phyloP scores from a whole-genome alignment of 2,329 filamentous ascomycete species.

The Aspergillus niger region DNA sequence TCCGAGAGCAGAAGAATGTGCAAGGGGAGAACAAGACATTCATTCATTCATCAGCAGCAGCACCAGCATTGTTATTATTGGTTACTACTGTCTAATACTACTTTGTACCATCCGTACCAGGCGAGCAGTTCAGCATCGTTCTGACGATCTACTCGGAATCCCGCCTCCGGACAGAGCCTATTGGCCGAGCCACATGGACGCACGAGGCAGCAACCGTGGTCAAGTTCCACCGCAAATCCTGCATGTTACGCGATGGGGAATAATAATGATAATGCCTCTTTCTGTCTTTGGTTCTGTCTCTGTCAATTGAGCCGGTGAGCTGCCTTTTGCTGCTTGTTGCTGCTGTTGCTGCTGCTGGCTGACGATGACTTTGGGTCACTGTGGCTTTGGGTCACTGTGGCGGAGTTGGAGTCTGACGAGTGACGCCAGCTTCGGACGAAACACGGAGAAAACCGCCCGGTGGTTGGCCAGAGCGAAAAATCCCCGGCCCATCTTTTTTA shows the following conservation, averaged over 20 bases:
- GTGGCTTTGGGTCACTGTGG: neutral
- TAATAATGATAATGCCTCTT: neutral
- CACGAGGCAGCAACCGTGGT: constrained; percentile 11
- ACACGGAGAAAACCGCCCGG: constrained; percentile 4
- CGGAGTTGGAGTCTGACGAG: neutral
- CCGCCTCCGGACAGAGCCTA: constrained; percentile 6
- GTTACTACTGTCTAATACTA: no score
- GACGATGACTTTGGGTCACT: neutral
- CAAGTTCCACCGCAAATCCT: constrained; percentile 7
- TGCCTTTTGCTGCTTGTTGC: no score
- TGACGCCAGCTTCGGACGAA: constrained; percentile 2
- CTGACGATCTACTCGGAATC: constrained; percentile 12
- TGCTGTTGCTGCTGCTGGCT: neutral
- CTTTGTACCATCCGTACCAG: no score
- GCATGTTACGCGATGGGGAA: constrained; percentile 2
- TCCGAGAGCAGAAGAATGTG: neutral
- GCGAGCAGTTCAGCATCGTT: neutral
- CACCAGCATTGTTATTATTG: no score
- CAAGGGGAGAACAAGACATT: neutral
- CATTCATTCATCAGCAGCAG: no score
- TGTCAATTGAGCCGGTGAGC: no score
- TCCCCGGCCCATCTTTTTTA: neutral
- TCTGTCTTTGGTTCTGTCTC: no score
- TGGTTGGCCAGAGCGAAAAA: constrained; percentile 1
- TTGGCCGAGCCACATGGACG: constrained; percentile 1